Evolutionary conservation across 129 eudicot species (phyloP).

Genomic region (Pseudognaphalium luteoalbum): DNA sequence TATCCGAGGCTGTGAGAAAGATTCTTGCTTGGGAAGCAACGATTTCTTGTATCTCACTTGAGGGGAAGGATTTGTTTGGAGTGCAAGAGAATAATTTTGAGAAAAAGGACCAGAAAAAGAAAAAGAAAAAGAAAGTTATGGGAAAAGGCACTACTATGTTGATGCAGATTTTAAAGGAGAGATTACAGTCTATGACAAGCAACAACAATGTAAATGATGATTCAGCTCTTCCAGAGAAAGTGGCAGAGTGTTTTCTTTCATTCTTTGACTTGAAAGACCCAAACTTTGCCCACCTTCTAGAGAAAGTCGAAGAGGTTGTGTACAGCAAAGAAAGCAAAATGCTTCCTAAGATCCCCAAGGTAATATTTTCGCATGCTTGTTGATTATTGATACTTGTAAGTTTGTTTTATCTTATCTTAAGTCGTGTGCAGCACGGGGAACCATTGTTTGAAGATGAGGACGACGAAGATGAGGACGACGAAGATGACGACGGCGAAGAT

Average conservation of each 20-base stretch:
- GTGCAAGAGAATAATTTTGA: slow-evolving; percentile 26
- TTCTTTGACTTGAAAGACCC: slow-evolving; percentile 51
- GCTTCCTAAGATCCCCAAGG: slow-evolving; percentile 97
- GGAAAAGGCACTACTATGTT: slow-evolving; percentile 72
- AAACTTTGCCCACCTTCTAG: slow-evolving; percentile 43
- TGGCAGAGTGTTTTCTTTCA: slow-evolving; percentile 39
- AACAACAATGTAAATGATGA: slow-evolving; percentile 16
- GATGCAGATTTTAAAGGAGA: slow-evolving; percentile 59
- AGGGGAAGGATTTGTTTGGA: slow-evolving; percentile 36
- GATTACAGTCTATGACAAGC: slow-evolving; percentile 34
- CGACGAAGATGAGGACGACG: slow-evolving; percentile 28
- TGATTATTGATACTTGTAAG: background rate
- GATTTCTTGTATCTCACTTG: slow-evolving; percentile 56
- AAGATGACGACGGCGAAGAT: background rate
- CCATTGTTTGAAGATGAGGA: slow-evolving; percentile 33
- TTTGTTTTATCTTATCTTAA: background rate
- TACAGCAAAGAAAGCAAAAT: slow-evolving; percentile 92
- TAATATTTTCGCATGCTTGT: background rate
- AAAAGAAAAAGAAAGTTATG: slow-evolving; percentile 72
- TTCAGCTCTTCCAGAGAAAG: slow-evolving; percentile 37
- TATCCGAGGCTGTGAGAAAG: slow-evolving; percentile 46
- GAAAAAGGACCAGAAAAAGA: no score
- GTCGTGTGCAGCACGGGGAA: slow-evolving; percentile 22
- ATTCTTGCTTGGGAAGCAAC: slow-evolving; percentile 68
- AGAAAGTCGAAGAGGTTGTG: slow-evolving; percentile 76